Base-by-base conservation (phyloP, 495 filamentous ascomycete species). In the Penicillium salamii region DNA sequence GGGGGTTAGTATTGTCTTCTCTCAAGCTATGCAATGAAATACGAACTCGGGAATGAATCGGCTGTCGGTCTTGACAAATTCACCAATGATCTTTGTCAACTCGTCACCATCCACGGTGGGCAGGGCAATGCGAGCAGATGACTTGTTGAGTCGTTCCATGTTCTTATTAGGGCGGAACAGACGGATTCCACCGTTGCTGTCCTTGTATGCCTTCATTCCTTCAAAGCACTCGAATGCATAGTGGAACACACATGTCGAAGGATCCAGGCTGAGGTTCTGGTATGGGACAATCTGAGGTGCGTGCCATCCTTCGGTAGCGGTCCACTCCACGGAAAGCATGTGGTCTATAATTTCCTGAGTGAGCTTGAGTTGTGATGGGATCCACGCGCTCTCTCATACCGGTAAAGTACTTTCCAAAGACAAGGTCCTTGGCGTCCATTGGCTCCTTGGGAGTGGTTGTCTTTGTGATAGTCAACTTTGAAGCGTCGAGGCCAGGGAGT, bases 161-260 rank as follows among this genome's bases (percentile, higher is more conserved):
- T 98, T 98, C 77, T 85, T 90, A 69, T 93, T 85, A 0, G 93
- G 93, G n/a, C 93, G 83, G 80, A 98, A 98, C 17, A 98, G 71
- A 14, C 90, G 84, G 50, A 92, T 81, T 36, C 83, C 61, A 41
- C 89, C 89, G 12, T 78, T 67, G 40, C 68, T 76, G 70, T 93
- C 88, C 63, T 87, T 89, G 78, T 97, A 97, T 28, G 95, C 95
- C 73, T 98, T 98, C 91, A 97, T 95, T 52, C 93, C 93, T 70
- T 98, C 93, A 72, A 98, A 98, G 66, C 85, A 89, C 66, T 91
- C 88, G 62, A 97, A 97, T 32, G 88, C 93, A 69, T 98, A 98
- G 79, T 98, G 93, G 74, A 98, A 91, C 36, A 97, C 93, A 75
- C 91, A 97, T 35, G 90, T 91, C 5, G 93, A 90, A 20, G 93